phyloP scores from a whole-genome alignment of 2,329 filamentous ascomycete species.

The Colletotrichum liriopes region DNA sequence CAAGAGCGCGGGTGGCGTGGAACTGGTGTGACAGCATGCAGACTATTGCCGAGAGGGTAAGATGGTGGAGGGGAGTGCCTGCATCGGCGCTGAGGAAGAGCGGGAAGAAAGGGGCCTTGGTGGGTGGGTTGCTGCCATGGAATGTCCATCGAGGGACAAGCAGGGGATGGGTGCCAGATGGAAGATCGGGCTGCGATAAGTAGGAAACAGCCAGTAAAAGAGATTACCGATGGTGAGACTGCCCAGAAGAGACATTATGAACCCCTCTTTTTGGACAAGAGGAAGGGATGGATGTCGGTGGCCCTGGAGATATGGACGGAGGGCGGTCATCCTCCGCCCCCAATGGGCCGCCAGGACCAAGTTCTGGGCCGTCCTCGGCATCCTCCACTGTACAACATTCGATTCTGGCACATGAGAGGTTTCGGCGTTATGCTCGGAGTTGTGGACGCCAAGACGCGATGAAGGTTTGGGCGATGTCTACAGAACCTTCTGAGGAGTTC shows the following conservation, averaged over 20 bases:
- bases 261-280: neutral
- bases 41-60: constrained; percentile 14
- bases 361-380: constrained; percentile 17
- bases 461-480: neutral
- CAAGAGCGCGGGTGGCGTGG: constrained; percentile 6
- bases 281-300: neutral
- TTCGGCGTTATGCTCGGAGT: constrained; percentile 18
- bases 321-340: neutral
- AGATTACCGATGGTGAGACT: constrained; percentile 9
- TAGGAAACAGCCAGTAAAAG: neutral
- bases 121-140: neutral
- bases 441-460: neutral
- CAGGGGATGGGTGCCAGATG: neutral
- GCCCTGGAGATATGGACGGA: neutral
- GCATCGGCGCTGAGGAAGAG: constrained; percentile 1
- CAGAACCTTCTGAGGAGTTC: neutral
- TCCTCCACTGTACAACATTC: constrained; percentile 17
- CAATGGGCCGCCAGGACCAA: constrained; percentile 8
- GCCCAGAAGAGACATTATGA: neutral
- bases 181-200: constrained; percentile 4
- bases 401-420: constrained; percentile 11
- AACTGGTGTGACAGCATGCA: constrained; percentile 29
- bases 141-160: constrained; percentile 2
- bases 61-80: neutral
- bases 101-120: neutral